Conservation (phyloP, 108 stramenopile genomes). For the Mayamaea pseudoterrestris region DNA sequence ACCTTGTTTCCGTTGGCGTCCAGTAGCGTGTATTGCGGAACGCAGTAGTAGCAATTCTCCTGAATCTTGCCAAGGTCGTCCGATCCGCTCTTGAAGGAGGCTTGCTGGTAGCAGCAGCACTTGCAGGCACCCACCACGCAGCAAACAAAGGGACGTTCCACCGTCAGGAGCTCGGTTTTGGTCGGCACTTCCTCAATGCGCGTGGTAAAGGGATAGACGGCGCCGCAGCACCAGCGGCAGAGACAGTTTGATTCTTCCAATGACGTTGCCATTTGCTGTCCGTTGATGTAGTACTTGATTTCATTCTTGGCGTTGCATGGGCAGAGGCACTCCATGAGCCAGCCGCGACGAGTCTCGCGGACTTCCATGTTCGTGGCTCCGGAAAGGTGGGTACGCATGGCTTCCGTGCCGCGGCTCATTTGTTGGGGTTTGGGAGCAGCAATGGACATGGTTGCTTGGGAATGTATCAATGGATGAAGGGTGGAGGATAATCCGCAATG, state of each 20-base stretch:
- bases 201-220: constrained; percentile 36
- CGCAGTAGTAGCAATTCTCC: constrained; percentile 2
- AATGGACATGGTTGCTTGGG: no score
- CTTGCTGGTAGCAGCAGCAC: constrained; percentile 55
- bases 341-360: constrained; percentile 38
- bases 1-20: constrained; percentile 24
- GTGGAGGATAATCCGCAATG: no score
- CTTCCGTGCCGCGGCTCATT: constrained; percentile 36
- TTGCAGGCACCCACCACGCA: constrained; percentile 31
- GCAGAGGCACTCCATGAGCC: constrained; percentile 34
- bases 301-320: constrained; percentile 53
- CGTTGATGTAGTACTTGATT: constrained; percentile 38
- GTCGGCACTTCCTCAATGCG: constrained; percentile 25
- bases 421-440: no score
- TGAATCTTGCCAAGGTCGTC: constrained; percentile 20
- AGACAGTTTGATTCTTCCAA: constrained; percentile 46
- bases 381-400: constrained; percentile 28
- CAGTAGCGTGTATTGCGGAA: constrained; percentile 25
- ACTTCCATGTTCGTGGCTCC: constrained; percentile 24
- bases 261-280: constrained; percentile 34
- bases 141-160: constrained; percentile 42
- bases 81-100: constrained; percentile 31
- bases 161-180: constrained; percentile 25
- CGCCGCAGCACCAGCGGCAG: constrained; percentile 47
- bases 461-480: no score